Evolutionary conservation across 2,329 filamentous ascomycete genomes (phyloP), one percentile per base, ranked within the genome.

Genomic region (Blumeria hordei): DNA sequence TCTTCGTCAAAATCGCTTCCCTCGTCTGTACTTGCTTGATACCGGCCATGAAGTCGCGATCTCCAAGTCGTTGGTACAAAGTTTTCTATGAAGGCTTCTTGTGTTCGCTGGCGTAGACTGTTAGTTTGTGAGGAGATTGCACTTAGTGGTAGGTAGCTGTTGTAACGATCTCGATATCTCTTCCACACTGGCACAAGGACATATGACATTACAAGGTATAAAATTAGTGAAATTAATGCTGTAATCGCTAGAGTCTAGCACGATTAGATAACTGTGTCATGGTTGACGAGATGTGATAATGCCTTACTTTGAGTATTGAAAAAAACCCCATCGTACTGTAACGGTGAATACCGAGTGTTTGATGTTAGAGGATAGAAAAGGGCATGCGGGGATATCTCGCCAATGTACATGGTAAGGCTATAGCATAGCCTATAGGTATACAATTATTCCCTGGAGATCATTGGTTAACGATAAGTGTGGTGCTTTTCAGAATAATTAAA

Each of bases 91-190:
- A 74, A 61, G 11, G 64, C 64, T 53, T 65, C 63, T 59, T 72
- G 70, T 58, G 77, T 62, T 58, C 76, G 70, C 51, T 74, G 68
- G 33, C 78, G 73, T 28, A 80, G 60, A 58, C 77, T 70, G 7
- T 70, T 68, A 6, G 75, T 80, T 53, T 74, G 74, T 53, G 71
- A 74, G 21, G 76, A 76, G 57, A 83, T 76, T 35, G 73, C 70
- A 58, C 83, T 75, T 59, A 87, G 68, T 0, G 83, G 83, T 1
- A 87, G 75, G 64, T 88, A 88, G 58, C 85, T 80, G 63, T 78
- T 75, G 66, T 87, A 87, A 57, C 82, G 78, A 61, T 74, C 74
- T 59, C 77, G 79, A 67, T 85, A 84, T 56, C 74, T 76, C 51
- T 77, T 80, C 75, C 83, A 84, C 57, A 83, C 64, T 1, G 84